Evolutionary conservation across 176 grass and related monocot species (phyloP), one percentile per base, ranked within the genome.

Genomic region (Zea luxurians): DNA sequence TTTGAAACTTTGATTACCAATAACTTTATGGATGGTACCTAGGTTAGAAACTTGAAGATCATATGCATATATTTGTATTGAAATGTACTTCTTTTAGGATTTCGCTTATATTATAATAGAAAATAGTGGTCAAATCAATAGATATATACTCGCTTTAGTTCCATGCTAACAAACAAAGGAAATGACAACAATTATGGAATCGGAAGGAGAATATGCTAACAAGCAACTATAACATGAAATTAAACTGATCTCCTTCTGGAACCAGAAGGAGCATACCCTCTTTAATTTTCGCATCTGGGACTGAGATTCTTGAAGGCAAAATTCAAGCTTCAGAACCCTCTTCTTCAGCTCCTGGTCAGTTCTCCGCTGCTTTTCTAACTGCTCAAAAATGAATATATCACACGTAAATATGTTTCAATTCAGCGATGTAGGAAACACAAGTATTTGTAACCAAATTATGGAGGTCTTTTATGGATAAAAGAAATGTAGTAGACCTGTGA

Each of bases 251-350:
- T 0, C 5, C 16, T 55, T 57, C 18, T 57, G 54, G 17, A 57
- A 57, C 54, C 2, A 2, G 17, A 57, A 61, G 58, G 21, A 57
- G 17, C 50, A 71, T 91, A 98, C 96, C 87, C 88, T 90, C 54
- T 91, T 90, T 75, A 98, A 79, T 80, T 94, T 98, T 37, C 92
- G 76, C 67, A 94, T 98, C 37, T 98, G 96, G 4, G 80, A 92
- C 40, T 88, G 87, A 68, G 96, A 86, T 89, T 98, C 96, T 83
- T 98, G 96, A 48, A 98, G 89, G 54, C 92, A 98, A 71, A 98
- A 95, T 60, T 98, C 96, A 52, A 94, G 96, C 70, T 98, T 98
- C 21, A 98, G 61, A 79, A 98, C 81, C 67, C 75, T 92, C 71
- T 98, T 92, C 71, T 94, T 98, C 83, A 94, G 81, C 55, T 98